Evolutionary conservation across 164 flowering plant genomes (phyloP), one percentile per base, ranked within the genome.

Genomic region (Macadamia tetraphylla): DNA sequence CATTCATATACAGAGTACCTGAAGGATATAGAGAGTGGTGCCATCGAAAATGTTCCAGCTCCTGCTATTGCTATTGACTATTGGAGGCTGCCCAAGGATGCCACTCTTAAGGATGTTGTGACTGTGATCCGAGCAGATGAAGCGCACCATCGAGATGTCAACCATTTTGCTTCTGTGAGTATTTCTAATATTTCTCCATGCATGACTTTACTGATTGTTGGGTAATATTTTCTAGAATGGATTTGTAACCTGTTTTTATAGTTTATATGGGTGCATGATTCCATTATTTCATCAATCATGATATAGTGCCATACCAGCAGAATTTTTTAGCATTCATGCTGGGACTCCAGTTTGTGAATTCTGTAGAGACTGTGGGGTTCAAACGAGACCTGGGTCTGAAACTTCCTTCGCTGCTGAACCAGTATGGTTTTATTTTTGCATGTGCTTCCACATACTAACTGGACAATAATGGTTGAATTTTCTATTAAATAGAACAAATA

Each of bases 51-150:
- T 70, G 80, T 85, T 66, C 83, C 89, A 1, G 95, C 93, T 70
- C 95, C 97, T 68, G 95, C 93, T 58, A 91, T 91, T 75, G 92
- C 97, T 6, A 87, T 91, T 29, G 97, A 91, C 78, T 91, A 91
- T 65, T 91, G 97, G 97, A 86, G 87, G 81, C 75, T 91, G 1
- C 89, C 90, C 29, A 84, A 81, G 70, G 88, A 91, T 75, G 90
- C 97, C 0, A 85, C 80, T 5, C 73, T 91, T 43, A 84, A 84
- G 81, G 97, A 91, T 85, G 95, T 86, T 58, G 73, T 91, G 14
- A 78, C 73, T 46, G 92, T 91, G 29, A 81, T 91, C 57, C 88
- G 94, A 58, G 94, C 94, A 51, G 97, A 91, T 76, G 94, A 91
- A 78, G 97, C 97, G 66, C 97, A 89, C 68, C 97, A 89, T 76